Conservation (phyloP, 2,329 filamentous ascomycete genomes). For the Gyromitra esculenta region DNA sequence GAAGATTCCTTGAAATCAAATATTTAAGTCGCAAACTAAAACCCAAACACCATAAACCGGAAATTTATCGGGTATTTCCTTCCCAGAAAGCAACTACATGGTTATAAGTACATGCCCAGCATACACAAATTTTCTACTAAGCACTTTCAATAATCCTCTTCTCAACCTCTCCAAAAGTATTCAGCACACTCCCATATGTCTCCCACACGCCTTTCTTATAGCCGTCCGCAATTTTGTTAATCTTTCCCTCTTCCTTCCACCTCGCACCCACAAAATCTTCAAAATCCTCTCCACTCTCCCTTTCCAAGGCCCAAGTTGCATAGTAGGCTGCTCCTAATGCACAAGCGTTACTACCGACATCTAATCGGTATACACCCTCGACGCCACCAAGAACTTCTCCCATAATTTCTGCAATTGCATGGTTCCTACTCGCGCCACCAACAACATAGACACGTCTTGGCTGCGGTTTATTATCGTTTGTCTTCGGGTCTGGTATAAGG, state of each 20-base stretch:
- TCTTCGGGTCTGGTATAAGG: slow-evolving; percentile 39
- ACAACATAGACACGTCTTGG: slow-evolving; percentile 92
- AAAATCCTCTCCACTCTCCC: slow-evolving; percentile 74
- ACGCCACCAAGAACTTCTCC: slow-evolving; percentile 87
- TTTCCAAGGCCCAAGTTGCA: slow-evolving; percentile 88
- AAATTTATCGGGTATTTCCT: not conserved
- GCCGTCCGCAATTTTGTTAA: slow-evolving; percentile 82
- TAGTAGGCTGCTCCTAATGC: slow-evolving; percentile 95
- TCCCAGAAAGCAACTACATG: not conserved
- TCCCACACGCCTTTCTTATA: slow-evolving; percentile 80
- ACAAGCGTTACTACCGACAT: slow-evolving; percentile 95
- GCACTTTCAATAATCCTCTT: slow-evolving; percentile 67
- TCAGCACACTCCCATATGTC: slow-evolving; percentile 78
- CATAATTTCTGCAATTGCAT: slow-evolving; percentile 83
- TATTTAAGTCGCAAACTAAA: not conserved
- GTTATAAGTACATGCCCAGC: not conserved
- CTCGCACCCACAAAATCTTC: slow-evolving; percentile 84
- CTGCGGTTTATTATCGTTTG: slow-evolving; percentile 67
- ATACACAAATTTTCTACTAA: slow-evolving; percentile 19
- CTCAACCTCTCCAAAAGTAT: slow-evolving; percentile 82
- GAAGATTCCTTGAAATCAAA: too few relatives aligned
- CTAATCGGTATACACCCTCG: slow-evolving; percentile 91
- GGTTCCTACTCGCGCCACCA: slow-evolving; percentile 88
- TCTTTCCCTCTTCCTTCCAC: slow-evolving; percentile 86
- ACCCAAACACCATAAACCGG: not conserved